These are phyloP conservation scores for Melampsora larici-populina DNA, from an alignment of 1,284 basidiomycete species.

Conservation along the genomic window DNA sequence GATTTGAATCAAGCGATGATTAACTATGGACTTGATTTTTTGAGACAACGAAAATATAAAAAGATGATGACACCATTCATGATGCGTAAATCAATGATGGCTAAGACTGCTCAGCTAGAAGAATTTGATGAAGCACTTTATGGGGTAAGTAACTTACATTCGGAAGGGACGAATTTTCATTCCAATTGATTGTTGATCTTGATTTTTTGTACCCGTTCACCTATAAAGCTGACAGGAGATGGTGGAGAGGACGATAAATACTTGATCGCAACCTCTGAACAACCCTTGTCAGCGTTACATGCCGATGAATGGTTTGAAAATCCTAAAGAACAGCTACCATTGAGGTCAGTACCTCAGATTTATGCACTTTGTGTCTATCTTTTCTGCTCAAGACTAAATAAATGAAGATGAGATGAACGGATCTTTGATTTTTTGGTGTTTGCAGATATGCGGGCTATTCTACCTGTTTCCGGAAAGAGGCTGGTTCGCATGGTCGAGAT, in stretches of 20 bases:
- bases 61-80: conserved; percentile 97
- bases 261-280: conserved; percentile 96
- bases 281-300: conserved; percentile 93
- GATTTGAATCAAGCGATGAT: conserved; percentile 97
- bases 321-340: conserved; percentile 82
- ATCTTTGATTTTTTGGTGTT: neutral
- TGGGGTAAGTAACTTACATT: conserved; percentile 62
- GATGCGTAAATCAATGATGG: conserved; percentile 98
- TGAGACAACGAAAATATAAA: conserved; percentile 76
- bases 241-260: conserved; percentile 91
- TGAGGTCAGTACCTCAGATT: conserved; percentile 57
- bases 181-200: too few species aligned
- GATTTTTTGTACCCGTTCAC: too few species aligned
- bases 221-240: conserved; percentile 63
- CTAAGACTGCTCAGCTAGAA: conserved; percentile 92
- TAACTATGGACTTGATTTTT: conserved; percentile 89
- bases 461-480: conserved; percentile 99
- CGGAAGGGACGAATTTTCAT: neutral
- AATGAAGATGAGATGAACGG: neutral
- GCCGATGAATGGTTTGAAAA: conserved; percentile 95
- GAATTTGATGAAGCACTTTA: conserved; percentile 98
- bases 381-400: too few species aligned
- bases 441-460: conserved; percentile 62
- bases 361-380: neutral
- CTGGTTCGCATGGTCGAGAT: conserved; percentile 91